A percentile compares a stretch with the other conserved stretches of the same genome.
These are phyloP conservation scores for Pseudocercospora fijiensis DNA, from an alignment of 2,329 filamentous ascomycete genomes.

Conservation along the genomic window DNA sequence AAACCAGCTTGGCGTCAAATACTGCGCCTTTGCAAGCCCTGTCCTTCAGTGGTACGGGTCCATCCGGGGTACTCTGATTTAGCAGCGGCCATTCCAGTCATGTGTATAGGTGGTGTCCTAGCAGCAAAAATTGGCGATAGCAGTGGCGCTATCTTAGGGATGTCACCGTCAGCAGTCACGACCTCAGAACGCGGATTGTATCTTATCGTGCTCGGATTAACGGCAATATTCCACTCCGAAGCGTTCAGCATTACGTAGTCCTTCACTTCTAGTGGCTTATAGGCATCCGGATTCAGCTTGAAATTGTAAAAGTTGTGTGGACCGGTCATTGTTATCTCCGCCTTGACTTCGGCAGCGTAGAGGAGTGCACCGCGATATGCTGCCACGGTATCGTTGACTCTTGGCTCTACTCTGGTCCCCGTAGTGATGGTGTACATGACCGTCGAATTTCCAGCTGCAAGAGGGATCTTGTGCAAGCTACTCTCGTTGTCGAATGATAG, in stretches of 20 bases:
- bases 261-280: conserved; percentile 29
- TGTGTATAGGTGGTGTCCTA: conserved; percentile 34
- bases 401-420: conserved; percentile 37
- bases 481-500: conserved; percentile 36
- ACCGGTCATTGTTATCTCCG: conserved; percentile 24
- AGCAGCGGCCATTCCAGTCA: conserved; percentile 41
- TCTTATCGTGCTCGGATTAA: conserved; percentile 37
- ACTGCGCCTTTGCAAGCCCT: conserved; percentile 31
- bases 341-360: conserved; percentile 39
- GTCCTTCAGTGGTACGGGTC: conserved; percentile 28
- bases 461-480: conserved; percentile 41
- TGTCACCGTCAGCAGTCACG: not conserved
- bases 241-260: conserved; percentile 37
- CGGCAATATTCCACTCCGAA: conserved; percentile 40
- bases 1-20: conserved; percentile 36
- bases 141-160: conserved; percentile 14
- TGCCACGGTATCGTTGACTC: conserved; percentile 44
- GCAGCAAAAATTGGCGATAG: conserved; percentile 38
- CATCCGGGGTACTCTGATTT: conserved; percentile 34
- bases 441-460: conserved; percentile 39
- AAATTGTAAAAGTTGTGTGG: conserved; percentile 25
- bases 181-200: conserved; percentile 19
- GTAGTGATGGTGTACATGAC: conserved; percentile 40
- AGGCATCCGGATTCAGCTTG: conserved; percentile 15
- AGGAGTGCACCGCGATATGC: conserved; percentile 40